These are phyloP conservation scores for Erigeron philadelphicus DNA, from an alignment of 140 eudicot species.

Conservation along the genomic window DNA sequence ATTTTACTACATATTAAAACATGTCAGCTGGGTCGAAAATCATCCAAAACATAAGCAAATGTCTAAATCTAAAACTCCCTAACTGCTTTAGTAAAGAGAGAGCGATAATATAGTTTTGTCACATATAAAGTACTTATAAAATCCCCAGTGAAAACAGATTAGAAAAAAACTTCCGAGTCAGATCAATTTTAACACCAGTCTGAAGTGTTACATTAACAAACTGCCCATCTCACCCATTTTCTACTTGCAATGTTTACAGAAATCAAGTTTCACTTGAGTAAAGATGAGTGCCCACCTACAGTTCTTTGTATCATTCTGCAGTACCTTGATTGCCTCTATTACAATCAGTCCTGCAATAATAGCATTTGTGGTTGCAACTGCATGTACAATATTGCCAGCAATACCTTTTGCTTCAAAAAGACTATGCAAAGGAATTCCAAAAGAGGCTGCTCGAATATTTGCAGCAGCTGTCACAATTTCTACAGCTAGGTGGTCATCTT, in stretches of 20 bases:
- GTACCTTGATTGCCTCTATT: slow-evolving; percentile 92
- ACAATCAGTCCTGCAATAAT: slow-evolving; percentile 91
- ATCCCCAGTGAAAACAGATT: not conserved
- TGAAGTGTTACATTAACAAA: not conserved
- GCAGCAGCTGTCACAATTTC: slow-evolving; percentile 99
- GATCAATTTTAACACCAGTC: not conserved
- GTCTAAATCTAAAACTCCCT: not conserved
- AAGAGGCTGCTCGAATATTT: slow-evolving; percentile 88
- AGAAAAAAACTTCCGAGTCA: not conserved
- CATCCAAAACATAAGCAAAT: too few relatives aligned
- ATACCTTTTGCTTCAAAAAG: slow-evolving; percentile 96
- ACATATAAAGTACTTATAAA: not conserved
- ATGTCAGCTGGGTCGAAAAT: too few relatives aligned
- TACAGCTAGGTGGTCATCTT: slow-evolving; percentile 88
- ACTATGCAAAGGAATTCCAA: slow-evolving; percentile 94
- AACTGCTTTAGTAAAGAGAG: not conserved
- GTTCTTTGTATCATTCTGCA: slow-evolving; percentile 56
- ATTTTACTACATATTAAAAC: too few relatives aligned
- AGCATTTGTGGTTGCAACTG: slow-evolving; percentile 99
- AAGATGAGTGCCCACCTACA: slow-evolving; percentile 58
- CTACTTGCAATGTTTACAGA: not conserved
- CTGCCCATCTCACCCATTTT: not conserved
- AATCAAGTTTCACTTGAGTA: slow-evolving; percentile 11
- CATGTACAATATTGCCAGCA: slow-evolving; percentile 96
- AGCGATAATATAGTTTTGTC: not conserved